These are phyloP conservation scores for Rasamsonia emersonii DNA, from an alignment of 2,329 filamentous ascomycete species.

Conservation along the genomic window DNA sequence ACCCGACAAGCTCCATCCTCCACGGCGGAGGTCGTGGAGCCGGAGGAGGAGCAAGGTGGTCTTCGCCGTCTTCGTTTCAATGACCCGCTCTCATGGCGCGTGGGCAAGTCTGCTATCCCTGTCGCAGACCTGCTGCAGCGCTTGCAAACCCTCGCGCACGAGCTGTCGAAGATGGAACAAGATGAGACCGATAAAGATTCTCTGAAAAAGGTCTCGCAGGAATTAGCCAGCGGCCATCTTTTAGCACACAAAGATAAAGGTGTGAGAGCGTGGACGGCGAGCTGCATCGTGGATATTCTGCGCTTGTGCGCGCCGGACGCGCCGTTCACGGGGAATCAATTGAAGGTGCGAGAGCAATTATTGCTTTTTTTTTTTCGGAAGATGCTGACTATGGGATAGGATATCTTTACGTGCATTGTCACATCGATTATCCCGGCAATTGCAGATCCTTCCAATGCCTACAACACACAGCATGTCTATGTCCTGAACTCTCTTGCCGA, in stretches of 20 bases:
- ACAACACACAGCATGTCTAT: slow-evolving; percentile 88
- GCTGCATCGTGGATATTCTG: slow-evolving; percentile 87
- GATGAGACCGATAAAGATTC: slow-evolving; percentile 76
- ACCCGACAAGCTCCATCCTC: slow-evolving; percentile 29
- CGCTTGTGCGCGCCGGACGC: slow-evolving; percentile 89
- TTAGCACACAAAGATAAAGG: slow-evolving; percentile 88
- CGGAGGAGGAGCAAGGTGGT: slow-evolving; percentile 23
- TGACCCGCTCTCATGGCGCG: slow-evolving; percentile 80
- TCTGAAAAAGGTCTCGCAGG: slow-evolving; percentile 73
- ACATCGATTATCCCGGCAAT: slow-evolving; percentile 75
- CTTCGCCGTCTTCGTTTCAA: slow-evolving; percentile 60
- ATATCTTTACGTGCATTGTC: slow-evolving; percentile 87
- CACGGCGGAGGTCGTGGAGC: slow-evolving; percentile 21
- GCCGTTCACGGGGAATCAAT: slow-evolving; percentile 79
- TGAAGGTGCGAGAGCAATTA: slow-evolving; percentile 57
- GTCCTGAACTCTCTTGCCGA: slow-evolving; percentile 81
- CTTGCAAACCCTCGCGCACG: slow-evolving; percentile 69
- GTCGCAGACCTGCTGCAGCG: slow-evolving; percentile 74
- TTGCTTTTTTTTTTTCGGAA: not conserved
- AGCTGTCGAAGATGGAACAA: slow-evolving; percentile 79
- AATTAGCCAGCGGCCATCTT: slow-evolving; percentile 72
- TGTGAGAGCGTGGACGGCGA: slow-evolving; percentile 78
- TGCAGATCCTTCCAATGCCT: slow-evolving; percentile 76
- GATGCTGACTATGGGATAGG: slow-evolving; percentile 43
- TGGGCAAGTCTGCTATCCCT: slow-evolving; percentile 72